phyloP scores from a whole-genome alignment of 495 filamentous ascomycete species.

The Immersiella caudata region DNA sequence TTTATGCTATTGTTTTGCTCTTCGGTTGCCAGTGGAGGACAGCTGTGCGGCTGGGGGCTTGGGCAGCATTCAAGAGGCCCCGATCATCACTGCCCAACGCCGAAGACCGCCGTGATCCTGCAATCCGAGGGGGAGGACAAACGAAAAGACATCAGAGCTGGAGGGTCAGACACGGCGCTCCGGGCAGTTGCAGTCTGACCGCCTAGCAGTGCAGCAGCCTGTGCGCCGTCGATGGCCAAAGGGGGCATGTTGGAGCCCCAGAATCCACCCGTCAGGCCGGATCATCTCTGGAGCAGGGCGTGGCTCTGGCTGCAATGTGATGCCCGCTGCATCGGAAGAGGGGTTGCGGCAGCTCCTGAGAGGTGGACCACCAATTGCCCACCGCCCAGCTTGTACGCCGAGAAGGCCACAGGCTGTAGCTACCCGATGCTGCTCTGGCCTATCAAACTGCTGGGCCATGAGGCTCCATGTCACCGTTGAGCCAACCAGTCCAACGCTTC shows the following conservation, averaged over 20 bases:
- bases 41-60: neutral
- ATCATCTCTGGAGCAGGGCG: slow-evolving; percentile 14
- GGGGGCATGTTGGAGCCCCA: slow-evolving; percentile 1
- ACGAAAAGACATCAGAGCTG: neutral
- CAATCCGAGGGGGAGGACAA: neutral
- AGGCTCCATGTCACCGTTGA: slow-evolving; percentile 29
- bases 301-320: neutral
- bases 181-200: slow-evolving; percentile 28
- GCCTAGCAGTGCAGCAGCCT: slow-evolving; percentile 21
- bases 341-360: slow-evolving; percentile 7
- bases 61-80: neutral
- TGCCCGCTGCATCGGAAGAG: neutral
- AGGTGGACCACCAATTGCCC: slow-evolving; percentile 27
- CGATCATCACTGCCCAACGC: slow-evolving; percentile 9
- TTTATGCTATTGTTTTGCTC: neutral
- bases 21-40: neutral
- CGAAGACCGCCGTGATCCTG: neutral
- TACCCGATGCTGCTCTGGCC: slow-evolving; percentile 24
- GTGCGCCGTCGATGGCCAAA: slow-evolving; percentile 15
- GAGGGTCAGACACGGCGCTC: slow-evolving; percentile 7
- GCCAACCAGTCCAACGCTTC: slow-evolving; percentile 13
- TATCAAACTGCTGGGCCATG: slow-evolving; percentile 20
- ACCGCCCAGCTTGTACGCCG: slow-evolving; percentile 31
- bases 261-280: slow-evolving; percentile 9
- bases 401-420: slow-evolving; percentile 17